These are phyloP conservation scores for Nicotiana sylvestris DNA, from an alignment of 257 asterid species.

Conservation along the genomic window DNA sequence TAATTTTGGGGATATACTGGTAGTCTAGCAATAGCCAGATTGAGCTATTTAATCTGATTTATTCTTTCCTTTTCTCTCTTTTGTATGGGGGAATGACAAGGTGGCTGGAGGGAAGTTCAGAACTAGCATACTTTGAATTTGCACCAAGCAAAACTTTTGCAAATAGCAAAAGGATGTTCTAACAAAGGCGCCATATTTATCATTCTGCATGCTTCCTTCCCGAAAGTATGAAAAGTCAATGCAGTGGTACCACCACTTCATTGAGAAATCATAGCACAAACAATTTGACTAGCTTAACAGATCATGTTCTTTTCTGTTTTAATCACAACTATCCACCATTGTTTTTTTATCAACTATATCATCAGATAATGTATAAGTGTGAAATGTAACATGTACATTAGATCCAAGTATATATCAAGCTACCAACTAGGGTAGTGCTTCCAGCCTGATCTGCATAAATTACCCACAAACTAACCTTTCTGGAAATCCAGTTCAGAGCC, in stretches of 20 bases:
- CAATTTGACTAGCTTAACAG: neutral
- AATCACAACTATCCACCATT: neutral
- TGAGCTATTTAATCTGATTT: neutral
- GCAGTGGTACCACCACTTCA: neutral
- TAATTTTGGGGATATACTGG: neutral
- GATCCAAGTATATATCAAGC: neutral
- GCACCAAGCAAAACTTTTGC: slow-evolving; percentile 6
- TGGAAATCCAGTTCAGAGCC: slow-evolving; percentile 97
- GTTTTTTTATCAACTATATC: neutral
- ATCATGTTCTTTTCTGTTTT: neutral
- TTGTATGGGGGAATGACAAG: neutral
- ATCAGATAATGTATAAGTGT: neutral
- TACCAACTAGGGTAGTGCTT: neutral
- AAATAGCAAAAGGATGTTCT: neutral
- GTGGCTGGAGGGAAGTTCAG: neutral
- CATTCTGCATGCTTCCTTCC: neutral
- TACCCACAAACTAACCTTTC: slow-evolving; percentile 62
- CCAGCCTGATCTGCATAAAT: neutral
- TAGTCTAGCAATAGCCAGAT: neutral
- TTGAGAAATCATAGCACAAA: neutral
- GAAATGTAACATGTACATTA: neutral
- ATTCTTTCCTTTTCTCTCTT: neutral
- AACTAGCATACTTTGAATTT: neutral
- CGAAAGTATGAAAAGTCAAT: neutral
- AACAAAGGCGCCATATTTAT: neutral